Evolutionary conservation across 2,329 filamentous ascomycete species (phyloP).

Genomic region (Ophiostoma sp.): DNA sequence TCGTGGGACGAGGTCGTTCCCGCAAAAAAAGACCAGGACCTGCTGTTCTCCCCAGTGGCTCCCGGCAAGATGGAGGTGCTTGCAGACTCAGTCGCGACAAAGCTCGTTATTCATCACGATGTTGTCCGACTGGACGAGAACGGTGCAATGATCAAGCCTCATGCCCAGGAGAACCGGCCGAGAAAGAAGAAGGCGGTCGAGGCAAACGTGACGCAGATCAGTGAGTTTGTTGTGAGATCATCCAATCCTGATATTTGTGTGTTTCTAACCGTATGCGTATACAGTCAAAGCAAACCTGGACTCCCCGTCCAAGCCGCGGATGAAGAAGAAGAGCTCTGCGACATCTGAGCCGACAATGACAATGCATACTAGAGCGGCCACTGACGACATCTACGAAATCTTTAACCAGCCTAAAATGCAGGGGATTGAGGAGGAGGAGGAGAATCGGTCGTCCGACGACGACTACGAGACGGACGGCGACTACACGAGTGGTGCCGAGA

Average conservation of each 20-base stretch:
- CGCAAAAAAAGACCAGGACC: not conserved
- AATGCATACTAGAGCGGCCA: conserved; percentile 89
- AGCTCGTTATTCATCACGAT: conserved; percentile 48
- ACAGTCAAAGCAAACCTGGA: conserved; percentile 90
- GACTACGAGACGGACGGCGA: conserved; percentile 72
- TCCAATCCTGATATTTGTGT: no score
- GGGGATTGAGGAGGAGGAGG: conserved; percentile 47
- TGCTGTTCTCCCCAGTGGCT: conserved; percentile 30
- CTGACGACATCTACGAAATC: conserved; percentile 95
- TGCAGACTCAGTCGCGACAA: conserved; percentile 35
- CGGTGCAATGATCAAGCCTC: conserved; percentile 44
- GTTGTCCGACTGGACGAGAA: conserved; percentile 58
- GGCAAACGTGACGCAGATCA: conserved; percentile 87
- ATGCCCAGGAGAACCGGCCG: conserved; percentile 37
- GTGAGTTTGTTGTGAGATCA: conserved; percentile 50
- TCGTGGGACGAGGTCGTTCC: conserved; percentile 53
- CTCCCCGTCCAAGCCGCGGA: conserved; percentile 81
- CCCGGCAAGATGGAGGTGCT: conserved; percentile 39
- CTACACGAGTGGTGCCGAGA: conserved; percentile 84
- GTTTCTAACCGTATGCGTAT: not conserved
- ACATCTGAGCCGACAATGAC: conserved; percentile 91
- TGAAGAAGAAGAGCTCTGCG: conserved; percentile 67
- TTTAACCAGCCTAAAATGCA: conserved; percentile 79
- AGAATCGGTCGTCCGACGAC: conserved; percentile 47
- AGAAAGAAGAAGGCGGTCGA: conserved; percentile 81